Evolutionary conservation across 305 asterid species (phyloP).

Genomic region (Salvia sclarea): DNA sequence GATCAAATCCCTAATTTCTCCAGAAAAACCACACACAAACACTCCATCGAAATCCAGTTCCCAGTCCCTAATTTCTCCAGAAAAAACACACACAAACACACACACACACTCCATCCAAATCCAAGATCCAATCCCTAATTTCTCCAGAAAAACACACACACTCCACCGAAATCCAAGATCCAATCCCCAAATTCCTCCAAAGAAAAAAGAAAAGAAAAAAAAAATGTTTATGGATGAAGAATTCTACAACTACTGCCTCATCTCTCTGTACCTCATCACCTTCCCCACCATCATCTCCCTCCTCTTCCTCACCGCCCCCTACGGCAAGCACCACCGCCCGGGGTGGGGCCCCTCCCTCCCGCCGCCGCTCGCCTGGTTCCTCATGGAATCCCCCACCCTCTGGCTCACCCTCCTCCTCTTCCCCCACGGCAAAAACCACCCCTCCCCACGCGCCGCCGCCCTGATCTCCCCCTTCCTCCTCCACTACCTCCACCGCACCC

Average conservation of each 20-base stretch:
- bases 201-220: no score
- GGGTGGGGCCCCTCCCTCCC: slow-evolving; percentile 57
- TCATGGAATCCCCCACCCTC: slow-evolving; percentile 88
- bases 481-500: slow-evolving; percentile 68
- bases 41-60: no score
- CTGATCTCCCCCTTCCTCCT: slow-evolving; percentile 63
- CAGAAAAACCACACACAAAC: no score
- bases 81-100: no score
- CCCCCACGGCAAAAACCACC: slow-evolving; percentile 57
- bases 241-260: slow-evolving; percentile 43
- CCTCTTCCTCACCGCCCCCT: slow-evolving; percentile 56
- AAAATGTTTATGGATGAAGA: slow-evolving; percentile 40
- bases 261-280: slow-evolving; percentile 41
- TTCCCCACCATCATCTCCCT: slow-evolving; percentile 46
- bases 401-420: slow-evolving; percentile 74
- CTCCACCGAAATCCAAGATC: no score
- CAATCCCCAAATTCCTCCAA: no score
- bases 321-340: slow-evolving; percentile 80
- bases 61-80: no score
- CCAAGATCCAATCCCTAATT: no score
- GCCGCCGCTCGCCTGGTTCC: slow-evolving; percentile 72
- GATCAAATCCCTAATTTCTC: no score
- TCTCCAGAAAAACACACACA: no score
- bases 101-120: no score
- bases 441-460: slow-evolving; percentile 42